Evolutionary conservation across 176 grass and related monocot species (phyloP).

Genomic region (Rhipidocladum racemiflorum): DNA sequence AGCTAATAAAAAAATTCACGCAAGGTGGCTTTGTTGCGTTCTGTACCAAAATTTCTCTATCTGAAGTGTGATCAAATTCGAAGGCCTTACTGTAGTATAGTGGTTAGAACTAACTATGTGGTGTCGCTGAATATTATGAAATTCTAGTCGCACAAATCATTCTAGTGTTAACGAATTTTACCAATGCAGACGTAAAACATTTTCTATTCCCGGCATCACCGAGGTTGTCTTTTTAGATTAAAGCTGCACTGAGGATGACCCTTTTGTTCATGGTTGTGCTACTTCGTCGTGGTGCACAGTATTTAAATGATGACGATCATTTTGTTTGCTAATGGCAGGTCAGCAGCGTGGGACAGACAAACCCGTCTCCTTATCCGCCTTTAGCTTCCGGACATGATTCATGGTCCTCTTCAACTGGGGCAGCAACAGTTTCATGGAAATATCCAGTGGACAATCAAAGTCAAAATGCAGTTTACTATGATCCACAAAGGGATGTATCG

Average conservation of each 20-base stretch:
- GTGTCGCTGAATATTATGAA: not conserved
- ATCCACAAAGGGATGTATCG: slow-evolving; percentile 60
- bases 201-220: not conserved
- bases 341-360: slow-evolving; percentile 44
- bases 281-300: not conserved
- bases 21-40: not conserved
- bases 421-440: slow-evolving; percentile 49
- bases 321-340: slow-evolving; percentile 47
- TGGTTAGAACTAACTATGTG: not conserved
- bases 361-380: slow-evolving; percentile 55
- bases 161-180: not conserved
- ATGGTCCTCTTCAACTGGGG: slow-evolving; percentile 52
- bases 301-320: not conserved
- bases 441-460: slow-evolving; percentile 39
- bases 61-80: not conserved
- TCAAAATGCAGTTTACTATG: slow-evolving; percentile 65
- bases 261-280: not conserved
- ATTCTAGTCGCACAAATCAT: not conserved
- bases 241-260: not conserved
- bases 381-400: slow-evolving; percentile 46
- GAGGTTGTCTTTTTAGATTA: slow-evolving; percentile 1
- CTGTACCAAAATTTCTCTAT: not conserved
- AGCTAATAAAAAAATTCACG: not conserved
- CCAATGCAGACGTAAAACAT: not conserved
- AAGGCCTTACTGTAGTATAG: not conserved